Evolutionary conservation across 768 basidiomycete genomes (phyloP).

Genomic region (Amanita pseudoporphyria): DNA sequence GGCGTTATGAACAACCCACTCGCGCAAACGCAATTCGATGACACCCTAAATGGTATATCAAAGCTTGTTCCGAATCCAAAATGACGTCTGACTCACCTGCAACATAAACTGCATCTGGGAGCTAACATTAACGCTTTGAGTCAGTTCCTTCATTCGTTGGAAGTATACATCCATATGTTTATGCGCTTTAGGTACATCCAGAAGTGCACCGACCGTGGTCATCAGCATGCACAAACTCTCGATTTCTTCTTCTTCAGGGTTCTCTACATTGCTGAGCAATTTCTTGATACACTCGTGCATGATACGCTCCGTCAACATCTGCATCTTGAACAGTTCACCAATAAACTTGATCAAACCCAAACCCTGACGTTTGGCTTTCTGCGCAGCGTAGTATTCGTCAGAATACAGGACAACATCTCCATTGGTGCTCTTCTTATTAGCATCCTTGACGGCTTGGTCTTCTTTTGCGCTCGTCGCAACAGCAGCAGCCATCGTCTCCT

Average conservation of each 20-base stretch:
- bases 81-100: slow-evolving; percentile 48
- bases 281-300: slow-evolving; percentile 99
- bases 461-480: slow-evolving; percentile 75
- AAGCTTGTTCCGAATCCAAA: background rate
- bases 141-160: slow-evolving; percentile 76
- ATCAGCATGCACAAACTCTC: slow-evolving; percentile 92
- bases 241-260: slow-evolving; percentile 96
- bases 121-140: slow-evolving; percentile 63
- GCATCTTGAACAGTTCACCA: slow-evolving; percentile 97
- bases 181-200: slow-evolving; percentile 75
- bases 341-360: slow-evolving; percentile 97
- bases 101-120: slow-evolving; percentile 95
- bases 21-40: slow-evolving; percentile 76
- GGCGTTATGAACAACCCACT: slow-evolving; percentile 56
- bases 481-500: slow-evolving; percentile 79
- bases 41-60: slow-evolving; percentile 54
- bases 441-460: slow-evolving; percentile 70
- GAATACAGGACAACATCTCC: no score
- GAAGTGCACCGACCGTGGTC: slow-evolving; percentile 77
- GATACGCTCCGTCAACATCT: slow-evolving; percentile 95
- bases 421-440: slow-evolving; percentile 43
- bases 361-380: slow-evolving; percentile 96
- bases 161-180: slow-evolving; percentile 93
- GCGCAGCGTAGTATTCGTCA: slow-evolving; percentile 94
- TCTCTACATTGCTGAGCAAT: slow-evolving; percentile 84